Evolutionary conservation across 148 eudicot genomes (phyloP).

Genomic region (Rhododendron griersonianum): DNA sequence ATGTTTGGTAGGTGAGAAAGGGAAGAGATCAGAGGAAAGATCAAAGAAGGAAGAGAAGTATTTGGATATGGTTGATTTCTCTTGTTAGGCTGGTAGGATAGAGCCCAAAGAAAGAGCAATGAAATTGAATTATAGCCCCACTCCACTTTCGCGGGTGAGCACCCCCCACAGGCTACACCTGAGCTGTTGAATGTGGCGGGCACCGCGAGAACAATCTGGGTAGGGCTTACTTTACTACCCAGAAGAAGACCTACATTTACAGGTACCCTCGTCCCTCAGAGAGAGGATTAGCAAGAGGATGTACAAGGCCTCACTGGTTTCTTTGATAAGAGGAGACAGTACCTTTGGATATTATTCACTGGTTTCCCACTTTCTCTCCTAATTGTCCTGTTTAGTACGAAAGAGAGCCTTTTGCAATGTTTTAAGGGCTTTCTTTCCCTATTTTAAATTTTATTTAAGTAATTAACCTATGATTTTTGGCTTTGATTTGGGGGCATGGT

Average conservation of each 20-base stretch:
- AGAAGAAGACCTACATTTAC: not conserved
- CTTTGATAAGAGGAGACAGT: not conserved
- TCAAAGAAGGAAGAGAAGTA: not conserved
- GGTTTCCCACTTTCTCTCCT: not conserved
- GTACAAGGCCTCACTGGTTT: not conserved
- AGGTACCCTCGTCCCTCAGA: not conserved
- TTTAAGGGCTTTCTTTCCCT: not conserved
- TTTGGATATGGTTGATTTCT: not conserved
- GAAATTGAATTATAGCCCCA: not conserved
- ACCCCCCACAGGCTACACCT: not conserved
- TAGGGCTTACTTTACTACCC: not conserved
- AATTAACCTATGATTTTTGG: not conserved
- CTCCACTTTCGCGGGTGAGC: not conserved
- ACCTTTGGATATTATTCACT: not conserved
- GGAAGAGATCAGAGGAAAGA: not conserved
- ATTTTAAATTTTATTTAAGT: not conserved
- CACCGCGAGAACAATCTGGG: not conserved
- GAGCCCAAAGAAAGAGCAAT: not conserved
- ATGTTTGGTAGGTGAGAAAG: not conserved
- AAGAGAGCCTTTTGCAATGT: not conserved
- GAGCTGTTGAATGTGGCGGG: not conserved
- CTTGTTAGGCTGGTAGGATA: not conserved
- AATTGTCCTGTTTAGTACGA: not conserved
- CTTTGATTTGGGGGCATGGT: too few relatives aligned
- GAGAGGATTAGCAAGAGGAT: not conserved